These are phyloP conservation scores for Coemansia sp. DNA, from an alignment of 192 early-diverging fungal genomes.

Conservation along the genomic window DNA sequence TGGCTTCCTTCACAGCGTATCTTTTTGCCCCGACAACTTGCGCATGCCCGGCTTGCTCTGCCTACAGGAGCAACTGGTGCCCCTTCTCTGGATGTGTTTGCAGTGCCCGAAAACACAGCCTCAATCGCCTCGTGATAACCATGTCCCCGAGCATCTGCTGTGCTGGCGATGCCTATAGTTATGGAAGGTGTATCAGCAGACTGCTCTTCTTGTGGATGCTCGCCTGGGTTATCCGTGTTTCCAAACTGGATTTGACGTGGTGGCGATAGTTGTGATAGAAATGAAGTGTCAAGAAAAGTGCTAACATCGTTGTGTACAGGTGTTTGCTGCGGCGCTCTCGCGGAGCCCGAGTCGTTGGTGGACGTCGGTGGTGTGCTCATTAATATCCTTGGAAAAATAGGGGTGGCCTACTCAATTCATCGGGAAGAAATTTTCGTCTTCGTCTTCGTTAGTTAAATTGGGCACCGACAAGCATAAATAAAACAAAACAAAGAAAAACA, in stretches of 20 bases:
- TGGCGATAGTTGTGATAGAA: not conserved
- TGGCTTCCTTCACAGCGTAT: slow-evolving; percentile 57
- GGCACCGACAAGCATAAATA: not conserved
- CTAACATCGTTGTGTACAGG: not conserved
- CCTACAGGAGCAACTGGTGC: slow-evolving; percentile 8
- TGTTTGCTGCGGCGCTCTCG: not conserved
- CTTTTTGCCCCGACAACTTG: slow-evolving; percentile 57
- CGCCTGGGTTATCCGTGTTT: not conserved
- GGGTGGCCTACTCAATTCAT: slow-evolving; percentile 1
- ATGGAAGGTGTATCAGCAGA: not conserved
- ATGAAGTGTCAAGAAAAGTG: slow-evolving; percentile 1
- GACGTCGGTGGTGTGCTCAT: slow-evolving; percentile 9
- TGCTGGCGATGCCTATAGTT: not conserved
- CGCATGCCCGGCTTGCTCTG: slow-evolving; percentile 53
- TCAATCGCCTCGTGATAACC: not conserved
- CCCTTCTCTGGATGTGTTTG: not conserved
- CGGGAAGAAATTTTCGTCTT: not conserved
- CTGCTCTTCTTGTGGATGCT: not conserved
- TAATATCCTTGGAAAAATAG: not conserved
- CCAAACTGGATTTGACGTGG: not conserved
- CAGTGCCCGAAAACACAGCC: not conserved
- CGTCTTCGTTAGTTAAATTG: not conserved
- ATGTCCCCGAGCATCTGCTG: not conserved
- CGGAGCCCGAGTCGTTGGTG: not conserved
- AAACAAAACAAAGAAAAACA: not conserved